phyloP scores from a whole-genome alignment of 129 eudicot genomes.

The Deinandra increscens region DNA sequence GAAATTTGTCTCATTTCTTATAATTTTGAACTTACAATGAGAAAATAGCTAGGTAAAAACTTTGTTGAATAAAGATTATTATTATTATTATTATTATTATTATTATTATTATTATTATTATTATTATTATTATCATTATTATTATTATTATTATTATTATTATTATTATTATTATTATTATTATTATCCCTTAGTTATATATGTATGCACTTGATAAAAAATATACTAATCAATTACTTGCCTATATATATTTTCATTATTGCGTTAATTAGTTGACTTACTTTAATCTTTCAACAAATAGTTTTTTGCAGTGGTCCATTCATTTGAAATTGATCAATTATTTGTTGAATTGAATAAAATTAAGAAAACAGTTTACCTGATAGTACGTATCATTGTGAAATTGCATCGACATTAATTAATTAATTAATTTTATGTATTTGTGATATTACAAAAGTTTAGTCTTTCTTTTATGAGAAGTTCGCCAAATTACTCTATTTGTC shows the following conservation, averaged over 20 bases:
- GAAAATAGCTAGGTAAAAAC: background rate
- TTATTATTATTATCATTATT: no score
- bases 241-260: background rate
- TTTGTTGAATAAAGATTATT: background rate
- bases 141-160: no score
- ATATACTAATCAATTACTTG: background rate
- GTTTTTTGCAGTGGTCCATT: background rate
- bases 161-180: no score
- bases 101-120: no score
- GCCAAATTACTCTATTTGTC: background rate
- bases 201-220: background rate
- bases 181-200: no score
- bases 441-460: background rate
- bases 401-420: background rate
- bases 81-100: no score
- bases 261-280: background rate
- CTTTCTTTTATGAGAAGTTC: background rate
- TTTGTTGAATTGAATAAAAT: background rate
- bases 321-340: background rate
- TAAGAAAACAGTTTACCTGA: no score
- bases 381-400: background rate
- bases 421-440: background rate
- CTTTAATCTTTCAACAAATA: background rate
- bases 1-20: constrained; percentile 1
- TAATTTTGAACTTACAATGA: background rate